phyloP scores from a whole-genome alignment of 2,329 filamentous ascomycete species.

The Penicillium psychrosexuale region DNA sequence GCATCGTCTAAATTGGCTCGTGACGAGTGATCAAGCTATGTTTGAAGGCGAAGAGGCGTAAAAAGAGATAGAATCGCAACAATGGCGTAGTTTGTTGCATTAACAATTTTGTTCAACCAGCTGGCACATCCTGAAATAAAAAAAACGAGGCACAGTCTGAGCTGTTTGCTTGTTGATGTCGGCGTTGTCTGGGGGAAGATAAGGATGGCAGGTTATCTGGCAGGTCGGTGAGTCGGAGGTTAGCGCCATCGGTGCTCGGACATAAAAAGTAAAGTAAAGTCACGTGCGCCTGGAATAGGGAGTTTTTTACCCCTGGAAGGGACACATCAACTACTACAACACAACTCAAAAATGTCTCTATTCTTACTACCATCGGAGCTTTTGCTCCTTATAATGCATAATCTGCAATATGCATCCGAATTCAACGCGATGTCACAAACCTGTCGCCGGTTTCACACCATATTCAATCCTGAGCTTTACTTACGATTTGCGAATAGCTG shows the following conservation, averaged over 20 bases:
- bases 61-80: not conserved
- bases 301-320: not conserved
- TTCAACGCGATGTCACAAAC: not conserved
- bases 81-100: not conserved
- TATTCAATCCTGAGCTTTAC: not conserved
- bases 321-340: not conserved
- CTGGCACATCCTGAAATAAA: not conserved
- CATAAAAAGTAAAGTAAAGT: not conserved
- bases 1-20: not conserved
- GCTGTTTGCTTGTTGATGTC: not conserved
- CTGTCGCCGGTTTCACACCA: not conserved
- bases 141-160: not conserved
- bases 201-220: constrained; percentile 13
- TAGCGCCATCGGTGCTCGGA: constrained; percentile 9
- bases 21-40: not conserved
- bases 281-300: not conserved
- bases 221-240: constrained; percentile 4
- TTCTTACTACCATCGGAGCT: not conserved
- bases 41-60: not conserved
- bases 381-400: not conserved
- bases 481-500: not conserved
- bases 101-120: not conserved
- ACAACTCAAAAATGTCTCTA: not conserved
- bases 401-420: not conserved
- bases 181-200: constrained; percentile 8